Percentiles rank a stretch among this genome's conserved stretches.
phyloP scores from a whole-genome alignment of 1,284 basidiomycete genomes.

The Laetiporus sulphureus region DNA sequence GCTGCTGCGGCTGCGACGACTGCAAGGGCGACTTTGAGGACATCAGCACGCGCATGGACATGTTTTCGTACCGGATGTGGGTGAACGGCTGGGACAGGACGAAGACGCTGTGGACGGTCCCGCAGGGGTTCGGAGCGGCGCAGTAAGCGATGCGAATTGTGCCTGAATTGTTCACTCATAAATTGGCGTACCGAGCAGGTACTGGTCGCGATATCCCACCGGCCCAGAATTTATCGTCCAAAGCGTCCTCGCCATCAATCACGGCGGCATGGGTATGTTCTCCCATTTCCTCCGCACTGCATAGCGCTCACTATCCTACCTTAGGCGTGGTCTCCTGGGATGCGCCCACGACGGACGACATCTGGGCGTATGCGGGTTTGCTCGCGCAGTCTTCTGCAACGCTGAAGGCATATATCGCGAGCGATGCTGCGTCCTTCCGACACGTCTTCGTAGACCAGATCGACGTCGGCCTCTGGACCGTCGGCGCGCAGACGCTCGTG shows the following conservation, averaged over 20 bases:
- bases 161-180: too few species aligned
- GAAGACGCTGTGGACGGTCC: conserved; percentile 68
- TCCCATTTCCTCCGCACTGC: background rate
- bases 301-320: background rate
- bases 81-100: conserved; percentile 57
- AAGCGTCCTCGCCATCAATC: conserved; percentile 61
- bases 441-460: conserved; percentile 25
- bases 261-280: conserved; percentile 49
- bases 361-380: conserved; percentile 48
- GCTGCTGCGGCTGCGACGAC: conserved; percentile 64
- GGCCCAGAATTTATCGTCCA: conserved; percentile 64
- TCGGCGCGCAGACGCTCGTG: conserved; percentile 27
- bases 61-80: conserved; percentile 49
- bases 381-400: conserved; percentile 40
- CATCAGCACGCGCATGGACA: conserved; percentile 57
- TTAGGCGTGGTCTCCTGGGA: conserved; percentile 62
- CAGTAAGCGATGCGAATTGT: conserved; percentile 49
- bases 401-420: conserved; percentile 35
- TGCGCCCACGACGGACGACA: conserved; percentile 55
- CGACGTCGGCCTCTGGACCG: conserved; percentile 35
- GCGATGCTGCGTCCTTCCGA: conserved; percentile 22
- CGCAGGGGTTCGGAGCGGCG: conserved; percentile 65
- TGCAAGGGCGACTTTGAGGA: conserved; percentile 49
- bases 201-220: conserved; percentile 61
- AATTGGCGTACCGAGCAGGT: too few species aligned